A percentile compares a stretch with the other conserved stretches of the same genome.
Conservation (phyloP, 2,329 filamentous ascomycete genomes). For the Alternaria arbusti region DNA sequence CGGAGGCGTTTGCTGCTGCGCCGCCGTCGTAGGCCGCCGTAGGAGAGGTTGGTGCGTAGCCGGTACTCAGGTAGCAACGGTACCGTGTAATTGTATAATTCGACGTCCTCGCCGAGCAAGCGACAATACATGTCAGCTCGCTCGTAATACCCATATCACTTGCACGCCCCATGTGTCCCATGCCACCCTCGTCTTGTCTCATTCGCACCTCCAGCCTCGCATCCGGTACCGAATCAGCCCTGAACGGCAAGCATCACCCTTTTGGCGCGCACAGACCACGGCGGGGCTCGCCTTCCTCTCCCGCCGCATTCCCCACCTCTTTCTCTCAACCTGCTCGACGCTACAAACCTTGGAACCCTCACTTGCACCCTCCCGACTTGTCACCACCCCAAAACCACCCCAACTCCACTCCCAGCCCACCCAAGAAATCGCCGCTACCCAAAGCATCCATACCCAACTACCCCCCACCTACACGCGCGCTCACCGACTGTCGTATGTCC, state of each 20-base stretch:
- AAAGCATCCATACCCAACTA: constrained; percentile 18
- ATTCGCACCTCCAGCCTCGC: neutral
- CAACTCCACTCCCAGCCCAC: constrained; percentile 13
- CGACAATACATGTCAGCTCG: constrained; percentile 1
- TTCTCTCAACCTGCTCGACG: constrained; percentile 19
- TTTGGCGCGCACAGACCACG: constrained; percentile 14
- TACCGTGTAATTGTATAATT: constrained; percentile 24
- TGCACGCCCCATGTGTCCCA: neutral
- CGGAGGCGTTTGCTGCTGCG: constrained; percentile 57
- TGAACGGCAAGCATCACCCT: constrained; percentile 9
- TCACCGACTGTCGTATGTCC: constrained; percentile 40
- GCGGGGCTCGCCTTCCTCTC: constrained; percentile 17
- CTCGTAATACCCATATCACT: neutral
- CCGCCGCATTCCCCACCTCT: constrained; percentile 26
- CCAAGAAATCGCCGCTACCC: neutral
- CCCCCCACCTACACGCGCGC: constrained; percentile 30
- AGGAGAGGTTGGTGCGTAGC: neutral
- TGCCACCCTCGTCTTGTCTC: neutral
- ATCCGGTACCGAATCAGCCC: constrained; percentile 5
- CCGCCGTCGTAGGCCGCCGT: constrained; percentile 46
- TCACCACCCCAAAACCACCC: constrained; percentile 17
- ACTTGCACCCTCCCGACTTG: constrained; percentile 10
- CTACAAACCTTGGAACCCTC: constrained; percentile 1
- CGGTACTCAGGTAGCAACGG: constrained; percentile 14
- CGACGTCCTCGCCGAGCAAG: neutral